Evolutionary conservation across 2,329 filamentous ascomycete genomes (phyloP).

Genomic region (Paraconiothyrium sp.): DNA sequence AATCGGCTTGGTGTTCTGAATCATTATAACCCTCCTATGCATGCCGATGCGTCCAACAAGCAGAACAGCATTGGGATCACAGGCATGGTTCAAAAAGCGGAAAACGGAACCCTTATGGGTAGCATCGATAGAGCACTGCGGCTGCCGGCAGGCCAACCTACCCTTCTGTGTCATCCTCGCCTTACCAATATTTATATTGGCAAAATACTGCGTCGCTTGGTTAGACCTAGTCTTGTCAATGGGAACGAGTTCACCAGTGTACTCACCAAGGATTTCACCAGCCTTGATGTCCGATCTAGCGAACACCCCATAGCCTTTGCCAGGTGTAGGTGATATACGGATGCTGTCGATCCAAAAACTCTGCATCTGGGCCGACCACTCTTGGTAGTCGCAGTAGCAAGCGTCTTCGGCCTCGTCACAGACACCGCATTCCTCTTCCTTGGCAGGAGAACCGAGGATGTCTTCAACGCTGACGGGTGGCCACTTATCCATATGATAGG

Average conservation of each 20-base stretch:
- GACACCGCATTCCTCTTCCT: background rate
- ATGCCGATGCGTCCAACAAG: slow-evolving; percentile 9
- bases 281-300: background rate
- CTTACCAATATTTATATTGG: background rate
- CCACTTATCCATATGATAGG: background rate
- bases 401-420: background rate
- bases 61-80: slow-evolving; percentile 15
- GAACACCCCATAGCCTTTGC: slow-evolving; percentile 10
- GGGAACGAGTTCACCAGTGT: slow-evolving; percentile 4
- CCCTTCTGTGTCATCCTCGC: background rate
- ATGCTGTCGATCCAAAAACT: background rate
- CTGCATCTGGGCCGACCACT: background rate
- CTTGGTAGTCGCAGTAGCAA: slow-evolving; percentile 4
- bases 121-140: slow-evolving; percentile 13
- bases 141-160: background rate
- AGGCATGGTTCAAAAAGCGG: slow-evolving; percentile 25
- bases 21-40: slow-evolving; percentile 9
- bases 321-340: background rate
- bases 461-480: background rate
- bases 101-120: slow-evolving; percentile 10
- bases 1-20: slow-evolving; percentile 7
- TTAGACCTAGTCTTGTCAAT: background rate
- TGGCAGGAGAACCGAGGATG: slow-evolving; percentile 4
- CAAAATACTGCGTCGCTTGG: slow-evolving; percentile 1
- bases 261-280: slow-evolving; percentile 8